These are phyloP conservation scores for Cetradonia linearis DNA, from an alignment of 495 filamentous ascomycete genomes.

Conservation along the genomic window DNA sequence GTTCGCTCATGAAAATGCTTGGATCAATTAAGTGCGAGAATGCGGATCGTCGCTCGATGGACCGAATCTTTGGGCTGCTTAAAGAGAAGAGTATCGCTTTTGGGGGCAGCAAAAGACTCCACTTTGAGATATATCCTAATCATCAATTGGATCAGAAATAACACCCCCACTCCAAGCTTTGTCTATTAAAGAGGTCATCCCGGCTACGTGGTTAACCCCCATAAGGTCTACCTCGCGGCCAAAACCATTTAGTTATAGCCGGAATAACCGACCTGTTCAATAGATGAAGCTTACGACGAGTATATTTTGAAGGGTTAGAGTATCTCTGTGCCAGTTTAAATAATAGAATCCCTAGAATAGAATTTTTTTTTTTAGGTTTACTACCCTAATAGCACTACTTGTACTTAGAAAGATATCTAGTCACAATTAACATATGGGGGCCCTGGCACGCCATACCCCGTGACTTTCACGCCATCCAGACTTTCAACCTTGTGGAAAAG, in stretches of 20 bases:
- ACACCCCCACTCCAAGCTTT: not conserved
- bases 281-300: not conserved
- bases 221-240: not conserved
- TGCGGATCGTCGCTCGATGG: not conserved
- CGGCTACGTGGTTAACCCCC: not conserved
- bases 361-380: not conserved
- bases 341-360: not conserved
- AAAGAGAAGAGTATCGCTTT: not conserved
- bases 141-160: not conserved
- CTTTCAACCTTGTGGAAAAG: not conserved
- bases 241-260: not conserved
- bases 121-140: not conserved
- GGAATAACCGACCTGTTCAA: not conserved
- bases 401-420: not conserved
- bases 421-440: not conserved
- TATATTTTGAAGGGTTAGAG: not conserved
- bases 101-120: not conserved
- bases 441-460: not conserved
- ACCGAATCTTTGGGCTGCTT: not conserved
- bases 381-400: not conserved
- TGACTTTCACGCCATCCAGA: not conserved
- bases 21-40: not conserved
- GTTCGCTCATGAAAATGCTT: conserved; percentile 4
- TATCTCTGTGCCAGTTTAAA: not conserved
- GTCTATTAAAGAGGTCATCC: not conserved